A percentile compares a stretch with the other conserved stretches of the same genome.
phyloP scores from a whole-genome alignment of 305 asterid genomes.

The Rubia balearica region DNA sequence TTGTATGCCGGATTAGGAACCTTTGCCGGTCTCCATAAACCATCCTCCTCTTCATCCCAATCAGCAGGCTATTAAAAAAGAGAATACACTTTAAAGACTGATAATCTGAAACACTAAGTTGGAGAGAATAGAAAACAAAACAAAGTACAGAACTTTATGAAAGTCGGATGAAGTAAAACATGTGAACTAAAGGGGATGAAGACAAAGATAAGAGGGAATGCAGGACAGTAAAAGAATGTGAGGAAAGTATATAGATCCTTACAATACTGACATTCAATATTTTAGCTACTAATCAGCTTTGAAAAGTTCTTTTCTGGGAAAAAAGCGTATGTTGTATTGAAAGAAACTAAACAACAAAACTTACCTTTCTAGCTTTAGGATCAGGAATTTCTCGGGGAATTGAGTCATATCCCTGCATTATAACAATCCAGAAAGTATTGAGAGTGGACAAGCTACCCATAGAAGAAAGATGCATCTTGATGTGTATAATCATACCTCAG shows the following conservation, averaged over 20 bases:
- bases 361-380: conserved; percentile 82
- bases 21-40: conserved; percentile 74
- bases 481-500: conserved; percentile 47
- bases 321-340: background rate
- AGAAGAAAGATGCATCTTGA: background rate
- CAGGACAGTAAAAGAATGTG: background rate
- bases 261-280: background rate
- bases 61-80: conserved; percentile 56
- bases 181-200: background rate
- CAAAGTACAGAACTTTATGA: background rate
- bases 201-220: background rate
- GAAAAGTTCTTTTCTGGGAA: background rate
- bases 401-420: conserved; percentile 83
- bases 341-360: conserved; percentile 14
- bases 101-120: background rate
- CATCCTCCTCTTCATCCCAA: conserved; percentile 99
- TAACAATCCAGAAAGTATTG: conserved; percentile 3
- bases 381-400: conserved; percentile 92
- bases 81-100: conserved; percentile 15
- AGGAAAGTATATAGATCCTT: background rate
- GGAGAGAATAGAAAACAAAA: background rate
- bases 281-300: conserved; percentile 2
- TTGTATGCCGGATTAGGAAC: conserved; percentile 83
- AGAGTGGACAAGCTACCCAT: background rate
- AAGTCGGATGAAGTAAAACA: background rate